phyloP scores from a whole-genome alignment of 148 eudicot species.

The Beta vulgaris region DNA sequence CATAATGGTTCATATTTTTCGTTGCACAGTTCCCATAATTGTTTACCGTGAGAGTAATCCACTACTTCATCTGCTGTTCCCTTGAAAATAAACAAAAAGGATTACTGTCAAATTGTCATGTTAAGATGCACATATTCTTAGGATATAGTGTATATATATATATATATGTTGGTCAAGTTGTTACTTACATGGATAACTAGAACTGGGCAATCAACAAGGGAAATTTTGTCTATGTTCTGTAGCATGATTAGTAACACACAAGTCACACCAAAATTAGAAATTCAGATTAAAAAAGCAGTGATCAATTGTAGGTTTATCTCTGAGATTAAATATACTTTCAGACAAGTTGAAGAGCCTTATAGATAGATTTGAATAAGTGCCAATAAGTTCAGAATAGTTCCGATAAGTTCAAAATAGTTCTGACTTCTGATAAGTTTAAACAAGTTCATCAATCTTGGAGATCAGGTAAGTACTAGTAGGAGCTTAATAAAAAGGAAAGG shows the following conservation, averaged over 20 bases:
- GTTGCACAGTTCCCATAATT: slow-evolving; percentile 46
- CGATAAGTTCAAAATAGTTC: too few relatives aligned
- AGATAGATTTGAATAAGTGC: too few relatives aligned
- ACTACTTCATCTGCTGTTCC: slow-evolving; percentile 53
- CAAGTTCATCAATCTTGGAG: neutral
- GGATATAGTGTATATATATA: neutral
- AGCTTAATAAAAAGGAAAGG: neutral
- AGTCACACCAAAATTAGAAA: neutral
- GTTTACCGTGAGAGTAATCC: slow-evolving; percentile 42
- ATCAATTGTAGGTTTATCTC: too few relatives aligned
- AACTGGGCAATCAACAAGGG: slow-evolving; percentile 44
- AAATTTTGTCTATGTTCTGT: slow-evolving; percentile 57
- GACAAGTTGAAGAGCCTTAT: too few relatives aligned
- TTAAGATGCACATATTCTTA: neutral
- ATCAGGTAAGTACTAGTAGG: neutral
- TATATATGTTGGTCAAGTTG: neutral
- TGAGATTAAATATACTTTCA: too few relatives aligned
- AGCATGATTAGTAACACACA: slow-evolving; percentile 14
- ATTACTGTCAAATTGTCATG: neutral
- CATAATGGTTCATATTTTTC: slow-evolving; percentile 54
- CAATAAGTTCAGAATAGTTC: too few relatives aligned
- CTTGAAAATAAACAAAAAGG: slow-evolving; percentile 17
- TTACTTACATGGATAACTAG: slow-evolving; percentile 52
- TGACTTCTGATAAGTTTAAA: too few relatives aligned
- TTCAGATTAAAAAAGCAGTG: neutral